These are phyloP conservation scores for Austroboletus festivus DNA, from an alignment of 768 basidiomycete genomes.

Conservation along the genomic window DNA sequence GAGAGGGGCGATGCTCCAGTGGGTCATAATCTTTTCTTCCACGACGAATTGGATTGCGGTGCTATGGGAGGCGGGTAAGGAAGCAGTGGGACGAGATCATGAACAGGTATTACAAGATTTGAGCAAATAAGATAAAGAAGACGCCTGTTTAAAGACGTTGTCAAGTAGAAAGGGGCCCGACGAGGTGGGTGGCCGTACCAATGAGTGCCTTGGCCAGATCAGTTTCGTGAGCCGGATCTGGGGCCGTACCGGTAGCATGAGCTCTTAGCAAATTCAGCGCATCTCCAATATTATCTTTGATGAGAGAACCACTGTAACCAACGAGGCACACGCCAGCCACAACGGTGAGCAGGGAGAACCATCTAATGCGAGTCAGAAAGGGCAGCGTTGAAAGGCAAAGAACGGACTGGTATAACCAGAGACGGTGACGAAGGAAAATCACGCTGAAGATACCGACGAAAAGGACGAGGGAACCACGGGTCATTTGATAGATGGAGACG, in stretches of 20 bases:
- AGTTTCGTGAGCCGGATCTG: constrained; percentile 50
- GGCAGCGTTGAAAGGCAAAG: constrained; percentile 1
- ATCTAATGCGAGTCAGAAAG: constrained; percentile 45
- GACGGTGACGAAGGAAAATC: constrained; percentile 79
- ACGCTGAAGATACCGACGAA: constrained; percentile 93
- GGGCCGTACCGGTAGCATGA: constrained; percentile 30
- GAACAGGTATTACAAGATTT: constrained; percentile 72
- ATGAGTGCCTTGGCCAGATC: constrained; percentile 71
- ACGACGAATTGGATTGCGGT: constrained; percentile 91
- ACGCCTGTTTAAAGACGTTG: constrained; percentile 53
- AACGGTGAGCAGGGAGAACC: constrained; percentile 87
- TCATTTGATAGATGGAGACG: constrained; percentile 98
- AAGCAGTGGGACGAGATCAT: neutral
- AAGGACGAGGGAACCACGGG: constrained; percentile 85
- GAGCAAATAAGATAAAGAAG: constrained; percentile 89
- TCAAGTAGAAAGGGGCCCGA: too few species aligned
- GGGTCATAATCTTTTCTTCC: constrained; percentile 94
- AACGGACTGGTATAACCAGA: constrained; percentile 82
- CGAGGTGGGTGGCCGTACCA: constrained; percentile 40
- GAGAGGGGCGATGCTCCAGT: constrained; percentile 82
- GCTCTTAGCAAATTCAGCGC: constrained; percentile 23
- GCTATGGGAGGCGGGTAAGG: constrained; percentile 38
- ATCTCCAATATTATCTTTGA: constrained; percentile 68
- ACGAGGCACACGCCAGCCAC: constrained; percentile 82
- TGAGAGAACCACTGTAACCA: constrained; percentile 85